Evolutionary conservation across 2,329 filamentous ascomycete genomes (phyloP).

Genomic region (Fusarium redolens): DNA sequence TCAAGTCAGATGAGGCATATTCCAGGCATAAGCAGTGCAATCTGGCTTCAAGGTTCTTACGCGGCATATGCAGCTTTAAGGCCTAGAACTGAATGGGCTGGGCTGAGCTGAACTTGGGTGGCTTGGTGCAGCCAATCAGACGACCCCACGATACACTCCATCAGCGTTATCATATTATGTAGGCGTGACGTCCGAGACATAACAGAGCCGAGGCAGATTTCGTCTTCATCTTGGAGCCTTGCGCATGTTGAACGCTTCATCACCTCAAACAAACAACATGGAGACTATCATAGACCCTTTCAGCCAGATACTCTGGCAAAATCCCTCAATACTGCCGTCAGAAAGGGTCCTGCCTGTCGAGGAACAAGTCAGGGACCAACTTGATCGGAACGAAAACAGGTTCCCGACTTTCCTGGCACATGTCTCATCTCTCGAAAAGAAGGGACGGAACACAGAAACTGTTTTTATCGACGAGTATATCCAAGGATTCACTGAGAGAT

Average conservation of each 20-base stretch:
- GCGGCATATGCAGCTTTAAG: background rate
- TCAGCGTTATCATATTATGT: background rate
- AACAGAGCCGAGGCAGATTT: background rate
- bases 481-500: background rate
- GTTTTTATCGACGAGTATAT: background rate
- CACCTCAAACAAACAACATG: rapidly evolving
- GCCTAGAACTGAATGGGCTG: background rate
- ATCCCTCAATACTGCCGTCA: rapidly evolving
- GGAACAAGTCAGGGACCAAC: background rate
- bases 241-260: too few species aligned
- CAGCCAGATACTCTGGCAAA: background rate
- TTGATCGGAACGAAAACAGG: background rate
- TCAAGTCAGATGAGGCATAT: background rate
- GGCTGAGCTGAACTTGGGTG: background rate
- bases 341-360: rapidly evolving
- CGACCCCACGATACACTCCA: too few species aligned
- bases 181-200: background rate
- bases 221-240: background rate
- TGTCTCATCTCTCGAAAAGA: background rate
- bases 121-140: background rate
- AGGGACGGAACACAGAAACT: background rate
- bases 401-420: background rate
- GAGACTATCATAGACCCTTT: background rate
- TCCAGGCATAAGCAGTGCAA: background rate
- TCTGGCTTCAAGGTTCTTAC: background rate